Evolutionary conservation across 352 stramenopile species (phyloP), one percentile per base, ranked within the genome.

Genomic region (Pythium biforme): DNA sequence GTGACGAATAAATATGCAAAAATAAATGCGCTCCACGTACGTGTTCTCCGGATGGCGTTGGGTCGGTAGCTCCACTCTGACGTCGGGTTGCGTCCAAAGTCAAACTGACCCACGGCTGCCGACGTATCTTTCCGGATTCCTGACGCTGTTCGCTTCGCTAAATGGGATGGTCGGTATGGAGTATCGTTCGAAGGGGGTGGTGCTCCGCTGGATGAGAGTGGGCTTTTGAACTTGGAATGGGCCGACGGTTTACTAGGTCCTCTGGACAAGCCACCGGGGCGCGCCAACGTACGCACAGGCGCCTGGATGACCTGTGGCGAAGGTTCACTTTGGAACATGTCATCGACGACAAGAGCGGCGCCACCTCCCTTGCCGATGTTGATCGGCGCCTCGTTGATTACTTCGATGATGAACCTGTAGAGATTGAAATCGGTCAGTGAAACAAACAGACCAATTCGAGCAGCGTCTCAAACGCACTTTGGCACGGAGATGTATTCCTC

Each of bases 371-470:
- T 41, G 6, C 19, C 60, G 11, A 70, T 62, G 6, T 62, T 27
- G 23, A 91, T 54, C 0, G 82, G 82, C 20, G 71, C 85, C 47
- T 79, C 67, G 58, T 91, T 85, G 62, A 92, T 58, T 47, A 92
- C 74, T 23, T 94, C 84, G 6, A 94, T 64, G 29, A 90, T 62
- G 54, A 89, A 91, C 59, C 82, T 94, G n/a, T 9, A 9, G 34
- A 41, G 9, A 41, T 17, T 9, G 34, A 41, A 43, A 17, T 10
- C 37, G 37, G 37, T 49, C 10, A 43, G 9, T 22, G 5, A 33
- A 46, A 7, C 11, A 49, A 40, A 7, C 8, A 40, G 17, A 40
- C 27, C 4, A n/a, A 48, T 46, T 22, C 4, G 49, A 5, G 37
- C 23, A 15, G 40, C 34, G 17, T n/a, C n/a, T n/a, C 19, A 47